phyloP scores from a whole-genome alignment of 2,329 filamentous ascomycete genomes.

The Colletotrichum phormii region DNA sequence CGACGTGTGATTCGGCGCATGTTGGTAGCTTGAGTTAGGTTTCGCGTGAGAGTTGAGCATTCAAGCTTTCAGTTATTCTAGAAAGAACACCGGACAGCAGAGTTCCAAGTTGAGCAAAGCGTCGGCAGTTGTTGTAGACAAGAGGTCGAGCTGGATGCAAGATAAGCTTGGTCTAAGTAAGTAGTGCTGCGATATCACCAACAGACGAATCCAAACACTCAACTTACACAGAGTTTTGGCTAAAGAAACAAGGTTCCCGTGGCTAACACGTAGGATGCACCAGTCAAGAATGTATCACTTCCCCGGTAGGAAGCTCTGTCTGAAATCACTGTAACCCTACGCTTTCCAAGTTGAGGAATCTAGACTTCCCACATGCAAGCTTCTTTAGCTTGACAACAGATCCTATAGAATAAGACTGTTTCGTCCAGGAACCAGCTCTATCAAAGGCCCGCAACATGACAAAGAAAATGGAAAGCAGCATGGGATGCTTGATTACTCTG shows the following conservation, averaged over 20 bases:
- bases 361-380: neutral
- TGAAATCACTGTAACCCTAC: neutral
- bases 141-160: neutral
- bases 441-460: neutral
- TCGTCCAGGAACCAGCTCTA: slow-evolving; percentile 11
- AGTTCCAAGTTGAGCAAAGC: neutral
- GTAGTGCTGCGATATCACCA: neutral
- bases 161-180: slow-evolving; percentile 15
- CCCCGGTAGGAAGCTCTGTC: neutral
- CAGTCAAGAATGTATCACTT: neutral
- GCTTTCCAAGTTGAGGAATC: neutral
- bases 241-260: neutral
- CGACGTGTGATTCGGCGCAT: slow-evolving; percentile 32
- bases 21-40: neutral
- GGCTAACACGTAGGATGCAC: neutral
- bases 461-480: neutral
- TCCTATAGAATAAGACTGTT: neutral
- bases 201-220: neutral
- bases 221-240: neutral
- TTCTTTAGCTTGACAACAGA: neutral
- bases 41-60: neutral
- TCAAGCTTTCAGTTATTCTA: neutral
- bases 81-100: neutral
- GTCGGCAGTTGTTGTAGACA: neutral
- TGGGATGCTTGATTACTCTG: neutral